Evolutionary conservation across 148 eudicot genomes (phyloP), one percentile per base, ranked within the genome.

Genomic region (Cornus kousa): DNA sequence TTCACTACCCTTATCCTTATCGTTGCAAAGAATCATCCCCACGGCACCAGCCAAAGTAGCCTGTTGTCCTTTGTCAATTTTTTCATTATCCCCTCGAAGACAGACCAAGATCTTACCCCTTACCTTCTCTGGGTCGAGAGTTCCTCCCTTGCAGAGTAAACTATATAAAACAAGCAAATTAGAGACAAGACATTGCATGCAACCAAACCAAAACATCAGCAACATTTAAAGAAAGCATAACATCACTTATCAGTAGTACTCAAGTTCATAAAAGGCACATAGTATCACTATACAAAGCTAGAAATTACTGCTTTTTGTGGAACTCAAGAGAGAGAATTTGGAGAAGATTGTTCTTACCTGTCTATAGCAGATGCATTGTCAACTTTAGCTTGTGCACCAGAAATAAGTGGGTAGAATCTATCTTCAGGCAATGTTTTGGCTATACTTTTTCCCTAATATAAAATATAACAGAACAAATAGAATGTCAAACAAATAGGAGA

Each of bases 61-160:
- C 3, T 35, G 37, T 35, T 4, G 37, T 35, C 90, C 87, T 74
- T 84, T 88, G 24, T 82, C 87, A 2, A 85, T 76, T 75, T 93
- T 80, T 7, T 74, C 72, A 14, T 17, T 84, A 11, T 13, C 78
- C 2, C 96, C 93, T 69, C 90, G 76, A 2, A 88, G 75, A 24
- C 96, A 92, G 13, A 77, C 93, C 77, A 92, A 62, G 19, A 92
- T 90, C 77, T 88, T 92, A 1, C 93, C 96, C 80, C 84, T 79
- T 9, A 74, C 93, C 68, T 90, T 92, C 32, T 22, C 65, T 0
- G 84, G 75, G 77, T 92, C 91, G 71, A 92, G 78, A 39, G 90
- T 80, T 1, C 82, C 80, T 4, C 66, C 66, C 37, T 43, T 14
- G 81, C 91, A 89, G 3, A 89, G 73, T 55, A 60, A 46, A 13